These are phyloP conservation scores for Phytophthora pinifolia DNA, from an alignment of 352 stramenopile genomes.

Conservation along the genomic window DNA sequence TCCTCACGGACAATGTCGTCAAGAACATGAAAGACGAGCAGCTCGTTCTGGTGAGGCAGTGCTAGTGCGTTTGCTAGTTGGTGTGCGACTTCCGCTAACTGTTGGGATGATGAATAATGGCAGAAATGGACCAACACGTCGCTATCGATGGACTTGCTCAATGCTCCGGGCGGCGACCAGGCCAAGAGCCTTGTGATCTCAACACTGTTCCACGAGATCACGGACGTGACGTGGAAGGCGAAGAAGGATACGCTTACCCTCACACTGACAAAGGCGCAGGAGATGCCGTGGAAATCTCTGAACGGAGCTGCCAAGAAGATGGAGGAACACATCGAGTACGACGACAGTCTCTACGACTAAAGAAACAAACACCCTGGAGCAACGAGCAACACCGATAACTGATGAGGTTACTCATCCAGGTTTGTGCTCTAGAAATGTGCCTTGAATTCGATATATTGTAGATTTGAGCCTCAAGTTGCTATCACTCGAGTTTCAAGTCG, in stretches of 20 bases:
- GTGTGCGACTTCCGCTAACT: conserved; percentile 2
- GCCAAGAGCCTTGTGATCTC: conserved; percentile 76
- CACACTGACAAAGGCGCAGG: conserved; percentile 62
- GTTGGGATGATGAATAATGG: neutral
- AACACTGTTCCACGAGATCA: conserved; percentile 69
- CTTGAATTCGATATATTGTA: conserved; percentile 30
- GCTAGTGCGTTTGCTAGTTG: neutral
- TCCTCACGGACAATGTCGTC: conserved; percentile 62
- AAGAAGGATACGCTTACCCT: conserved; percentile 68
- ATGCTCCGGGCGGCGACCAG: conserved; percentile 30
- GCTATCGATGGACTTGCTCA: conserved; percentile 68
- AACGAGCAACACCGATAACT: neutral
- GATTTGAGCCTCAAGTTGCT: conserved; percentile 15
- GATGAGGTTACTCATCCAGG: neutral
- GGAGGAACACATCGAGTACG: conserved; percentile 86
- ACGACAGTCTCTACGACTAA: conserved; percentile 79
- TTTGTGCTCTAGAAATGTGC: conserved; percentile 4
- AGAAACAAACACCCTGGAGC: neutral
- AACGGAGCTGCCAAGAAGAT: conserved; percentile 83
- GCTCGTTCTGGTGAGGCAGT: conserved; percentile 53
- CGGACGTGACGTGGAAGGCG: conserved; percentile 55
- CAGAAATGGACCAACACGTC: conserved; percentile 84
- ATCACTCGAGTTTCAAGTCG: conserved; percentile 8
- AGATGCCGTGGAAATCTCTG: conserved; percentile 71
- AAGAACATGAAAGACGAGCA: conserved; percentile 57